phyloP scores from a whole-genome alignment of 495 filamentous ascomycete species.

The Aspergillus sclerotioniger region DNA sequence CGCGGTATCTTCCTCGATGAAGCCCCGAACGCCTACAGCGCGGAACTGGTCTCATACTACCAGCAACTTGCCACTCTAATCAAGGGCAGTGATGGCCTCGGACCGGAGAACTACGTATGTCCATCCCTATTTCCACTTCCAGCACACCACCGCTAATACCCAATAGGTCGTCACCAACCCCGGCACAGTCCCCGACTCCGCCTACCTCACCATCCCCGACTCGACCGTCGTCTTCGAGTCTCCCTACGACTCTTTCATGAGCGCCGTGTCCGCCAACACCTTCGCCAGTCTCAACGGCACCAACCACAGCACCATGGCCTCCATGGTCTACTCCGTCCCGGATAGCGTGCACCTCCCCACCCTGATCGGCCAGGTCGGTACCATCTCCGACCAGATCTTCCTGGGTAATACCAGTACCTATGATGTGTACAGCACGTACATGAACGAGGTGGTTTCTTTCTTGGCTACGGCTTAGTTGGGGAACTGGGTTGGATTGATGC shows the following conservation, averaged over 20 bases:
- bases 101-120: constrained; percentile 17
- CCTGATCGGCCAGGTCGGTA: background rate
- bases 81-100: constrained; percentile 16
- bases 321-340: constrained; percentile 25
- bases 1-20: constrained; percentile 27
- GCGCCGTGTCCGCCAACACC: background rate
- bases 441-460: background rate
- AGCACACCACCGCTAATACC: background rate
- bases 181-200: constrained; percentile 25
- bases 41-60: constrained; percentile 11
- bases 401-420: constrained; percentile 3
- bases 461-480: background rate
- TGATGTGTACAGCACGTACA: background rate
- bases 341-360: constrained; percentile 1
- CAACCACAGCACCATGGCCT: constrained; percentile 12
- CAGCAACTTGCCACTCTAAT: constrained; percentile 13
- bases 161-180: constrained; percentile 35
- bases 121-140: background rate
- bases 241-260: constrained; percentile 21
- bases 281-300: constrained; percentile 11
- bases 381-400: constrained; percentile 5
- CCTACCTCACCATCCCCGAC: constrained; percentile 20
- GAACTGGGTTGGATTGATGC: background rate
- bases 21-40: constrained; percentile 18
- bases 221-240: constrained; percentile 29